Conservation (phyloP, 345 rosid species). For the Melaleuca quinquenervia region DNA sequence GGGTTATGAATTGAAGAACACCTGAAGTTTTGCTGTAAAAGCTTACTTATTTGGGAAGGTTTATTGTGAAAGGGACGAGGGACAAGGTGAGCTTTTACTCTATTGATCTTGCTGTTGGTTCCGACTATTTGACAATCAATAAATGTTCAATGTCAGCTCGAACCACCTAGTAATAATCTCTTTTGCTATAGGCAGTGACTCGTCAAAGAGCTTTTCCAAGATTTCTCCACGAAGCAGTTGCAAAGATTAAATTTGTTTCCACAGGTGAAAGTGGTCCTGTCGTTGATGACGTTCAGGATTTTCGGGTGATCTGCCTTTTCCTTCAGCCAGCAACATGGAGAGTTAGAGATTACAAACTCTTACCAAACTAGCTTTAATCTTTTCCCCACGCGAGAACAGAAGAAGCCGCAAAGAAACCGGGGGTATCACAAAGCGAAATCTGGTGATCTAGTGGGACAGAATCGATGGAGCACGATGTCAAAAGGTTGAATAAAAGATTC, state of each 20-base stretch:
- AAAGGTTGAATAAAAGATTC: neutral
- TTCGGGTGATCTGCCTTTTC: neutral
- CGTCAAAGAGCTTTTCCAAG: neutral
- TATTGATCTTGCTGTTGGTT: neutral
- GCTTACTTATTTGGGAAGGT: neutral
- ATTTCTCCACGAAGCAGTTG: neutral
- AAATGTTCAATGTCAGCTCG: neutral
- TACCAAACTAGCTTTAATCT: neutral
- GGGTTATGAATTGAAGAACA: neutral
- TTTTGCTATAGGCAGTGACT: neutral
- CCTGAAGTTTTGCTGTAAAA: neutral
- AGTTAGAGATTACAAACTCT: neutral
- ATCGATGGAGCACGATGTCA: neutral
- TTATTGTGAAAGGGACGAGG: neutral
- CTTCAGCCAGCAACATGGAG: neutral
- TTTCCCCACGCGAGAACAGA: neutral
- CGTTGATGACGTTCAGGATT: neutral
- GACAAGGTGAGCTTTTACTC: neutral
- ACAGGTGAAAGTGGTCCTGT: neutral
- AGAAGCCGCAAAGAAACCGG: neutral
- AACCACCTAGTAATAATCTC: neutral
- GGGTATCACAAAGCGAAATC: neutral
- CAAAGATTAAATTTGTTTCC: neutral
- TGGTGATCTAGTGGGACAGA: neutral
- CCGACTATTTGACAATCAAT: neutral